phyloP scores from a whole-genome alignment of 257 asterid genomes.

The Gynochthodes officinalis region DNA sequence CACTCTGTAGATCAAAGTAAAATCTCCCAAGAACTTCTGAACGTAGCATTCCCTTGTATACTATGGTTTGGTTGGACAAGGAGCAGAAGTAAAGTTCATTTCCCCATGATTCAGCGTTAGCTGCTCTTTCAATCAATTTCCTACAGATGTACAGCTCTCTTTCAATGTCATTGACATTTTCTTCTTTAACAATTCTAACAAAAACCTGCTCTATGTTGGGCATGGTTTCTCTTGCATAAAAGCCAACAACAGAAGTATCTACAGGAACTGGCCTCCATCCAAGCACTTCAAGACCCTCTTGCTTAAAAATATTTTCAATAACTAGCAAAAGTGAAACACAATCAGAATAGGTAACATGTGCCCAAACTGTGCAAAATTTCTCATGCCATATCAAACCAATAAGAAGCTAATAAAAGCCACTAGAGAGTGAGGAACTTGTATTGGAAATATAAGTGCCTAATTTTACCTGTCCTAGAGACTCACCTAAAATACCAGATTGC shows the following conservation, averaged over 20 bases:
- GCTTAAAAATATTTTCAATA: constrained; percentile 59
- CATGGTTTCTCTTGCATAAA: constrained; percentile 80
- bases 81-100: constrained; percentile 90
- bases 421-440: background rate
- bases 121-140: constrained; percentile 79
- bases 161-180: constrained; percentile 88
- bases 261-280: constrained; percentile 99
- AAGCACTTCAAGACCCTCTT: constrained; percentile 97
- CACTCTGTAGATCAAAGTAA: constrained; percentile 77
- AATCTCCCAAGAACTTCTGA: constrained; percentile 90
- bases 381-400: constrained; percentile 16
- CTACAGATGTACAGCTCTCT: constrained; percentile 91
- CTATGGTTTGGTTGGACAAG: constrained; percentile 90
- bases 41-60: constrained; percentile 98
- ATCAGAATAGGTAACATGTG: constrained; percentile 14
- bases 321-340: constrained; percentile 47
- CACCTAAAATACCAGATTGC: constrained; percentile 41
- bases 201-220: constrained; percentile 92
- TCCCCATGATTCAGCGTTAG: constrained; percentile 75
- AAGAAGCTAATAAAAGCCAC: background rate
- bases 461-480: background rate
- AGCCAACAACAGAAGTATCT: constrained; percentile 75
- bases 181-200: constrained; percentile 81
- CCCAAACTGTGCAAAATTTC: constrained; percentile 5
- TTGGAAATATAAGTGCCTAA: constrained; percentile 15